Evolutionary conservation across 768 basidiomycete species (phyloP).

Genomic region (Boletus rubroflammeus): DNA sequence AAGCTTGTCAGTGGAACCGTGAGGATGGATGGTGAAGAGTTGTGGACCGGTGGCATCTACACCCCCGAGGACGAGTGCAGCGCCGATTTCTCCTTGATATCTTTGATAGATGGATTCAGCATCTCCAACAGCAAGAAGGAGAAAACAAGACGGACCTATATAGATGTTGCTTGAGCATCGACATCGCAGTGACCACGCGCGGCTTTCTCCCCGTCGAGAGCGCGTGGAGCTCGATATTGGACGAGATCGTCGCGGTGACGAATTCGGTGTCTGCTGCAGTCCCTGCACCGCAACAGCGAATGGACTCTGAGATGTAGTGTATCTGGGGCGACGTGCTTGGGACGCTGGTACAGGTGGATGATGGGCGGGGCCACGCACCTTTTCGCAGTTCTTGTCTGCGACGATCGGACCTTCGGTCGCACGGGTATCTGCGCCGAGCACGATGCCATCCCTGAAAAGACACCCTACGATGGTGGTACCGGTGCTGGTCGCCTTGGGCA

Average conservation of each 20-base stretch:
- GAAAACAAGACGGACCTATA: constrained; percentile 55
- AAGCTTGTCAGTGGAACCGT: constrained; percentile 97
- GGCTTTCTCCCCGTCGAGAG: constrained; percentile 90
- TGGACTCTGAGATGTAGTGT: constrained; percentile 93
- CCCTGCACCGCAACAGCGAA: constrained; percentile 97
- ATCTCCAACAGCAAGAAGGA: not conserved
- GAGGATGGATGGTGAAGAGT: constrained; percentile 92
- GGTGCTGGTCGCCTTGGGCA: constrained; percentile 85
- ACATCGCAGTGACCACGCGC: constrained; percentile 96
- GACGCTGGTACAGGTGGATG: not conserved
- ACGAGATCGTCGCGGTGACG: constrained; percentile 90
- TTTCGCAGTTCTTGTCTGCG: constrained; percentile 99
- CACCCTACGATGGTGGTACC: constrained; percentile 99
- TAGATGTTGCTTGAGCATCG: constrained; percentile 95
- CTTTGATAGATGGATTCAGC: constrained; percentile 36
- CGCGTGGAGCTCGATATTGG: constrained; percentile 91
- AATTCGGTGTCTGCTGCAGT: constrained; percentile 99
- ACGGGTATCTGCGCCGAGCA: constrained; percentile 94
- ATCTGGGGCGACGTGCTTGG: constrained; percentile 53
- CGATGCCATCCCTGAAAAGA: constrained; percentile 86
- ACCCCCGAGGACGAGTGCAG: constrained; percentile 93
- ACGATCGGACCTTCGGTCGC: constrained; percentile 94
- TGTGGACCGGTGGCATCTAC: constrained; percentile 94
- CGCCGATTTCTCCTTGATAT: constrained; percentile 91
- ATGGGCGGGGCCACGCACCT: constrained; percentile 49